Percentiles rank a stretch among this genome's conserved stretches.
These are phyloP conservation scores for Allodekkera sacchari DNA, from an alignment of 805 yeast species.

Conservation along the genomic window DNA sequence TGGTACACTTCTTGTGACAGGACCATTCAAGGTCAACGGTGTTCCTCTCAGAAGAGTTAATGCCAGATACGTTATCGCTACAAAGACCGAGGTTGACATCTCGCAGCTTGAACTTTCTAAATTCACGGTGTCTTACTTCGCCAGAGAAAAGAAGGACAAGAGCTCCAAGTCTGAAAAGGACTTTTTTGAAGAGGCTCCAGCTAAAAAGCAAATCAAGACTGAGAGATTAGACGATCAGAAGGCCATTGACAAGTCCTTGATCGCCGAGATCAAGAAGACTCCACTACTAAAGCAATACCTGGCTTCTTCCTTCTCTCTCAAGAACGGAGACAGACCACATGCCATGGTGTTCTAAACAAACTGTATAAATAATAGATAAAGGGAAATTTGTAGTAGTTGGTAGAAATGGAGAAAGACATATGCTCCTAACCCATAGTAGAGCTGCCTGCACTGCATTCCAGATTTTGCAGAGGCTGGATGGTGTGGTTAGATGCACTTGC, in stretches of 20 bases:
- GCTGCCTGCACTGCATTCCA: too few species aligned
- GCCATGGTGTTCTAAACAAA: constrained; percentile 81
- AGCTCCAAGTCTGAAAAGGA: constrained; percentile 84
- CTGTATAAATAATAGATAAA: constrained; percentile 1
- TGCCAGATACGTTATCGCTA: constrained; percentile 97
- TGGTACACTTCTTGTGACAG: constrained; percentile 93
- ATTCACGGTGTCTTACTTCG: constrained; percentile 91
- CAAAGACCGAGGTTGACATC: constrained; percentile 86
- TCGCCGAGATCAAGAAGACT: constrained; percentile 93
- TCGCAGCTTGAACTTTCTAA: constrained; percentile 78
- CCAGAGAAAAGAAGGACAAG: constrained; percentile 85
- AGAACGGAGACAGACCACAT: constrained; percentile 98
- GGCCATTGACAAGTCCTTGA: constrained; percentile 84
- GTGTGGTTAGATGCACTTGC: too few species aligned
- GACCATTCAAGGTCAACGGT: constrained; percentile 99
- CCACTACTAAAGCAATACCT: constrained; percentile 96
- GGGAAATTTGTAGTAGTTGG: neutral
- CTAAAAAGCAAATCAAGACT: constrained; percentile 82
- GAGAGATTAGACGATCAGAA: constrained; percentile 97
- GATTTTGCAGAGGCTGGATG: too few species aligned
- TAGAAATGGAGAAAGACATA: neutral
- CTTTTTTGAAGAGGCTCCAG: constrained; percentile 70
- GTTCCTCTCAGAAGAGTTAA: constrained; percentile 99
- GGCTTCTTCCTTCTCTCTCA: constrained; percentile 90
- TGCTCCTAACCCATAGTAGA: too few species aligned